Evolutionary conservation across 148 eudicot species (phyloP), one percentile per base, ranked within the genome.

Genomic region (Linanthus parryae): DNA sequence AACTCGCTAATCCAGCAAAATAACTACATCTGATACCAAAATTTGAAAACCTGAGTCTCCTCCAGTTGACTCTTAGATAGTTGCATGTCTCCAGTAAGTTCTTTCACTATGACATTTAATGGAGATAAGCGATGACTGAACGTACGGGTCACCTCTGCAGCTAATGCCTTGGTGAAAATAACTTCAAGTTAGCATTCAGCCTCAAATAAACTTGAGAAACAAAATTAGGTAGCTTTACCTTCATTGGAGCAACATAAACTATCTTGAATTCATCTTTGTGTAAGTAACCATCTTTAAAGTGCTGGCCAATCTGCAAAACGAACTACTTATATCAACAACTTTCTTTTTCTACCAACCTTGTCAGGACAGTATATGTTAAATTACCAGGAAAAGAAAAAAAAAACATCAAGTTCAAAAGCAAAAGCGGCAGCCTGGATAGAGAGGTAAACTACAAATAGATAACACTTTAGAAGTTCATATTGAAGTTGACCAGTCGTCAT

Each of bases 81-180:
- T 65, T 92, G 98, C 98, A 92, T 92, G 67, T 92, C 98, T 56
- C 98, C 98, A 49, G 98, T 92, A 66, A 92, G 98, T 75, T 92
- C 98, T 76, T 75, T 92, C 72, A 92, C 98, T 15, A 30, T 67
- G 72, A 92, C 59, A 64, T 92, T 92, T 46, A 92, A 62, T 37
- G 98, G 94, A 62, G 90, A 67, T 62, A 92, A 59, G 37, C 98
- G 87, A 59, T 75, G 87, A 63, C 98, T 72, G 74, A 92, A 92
- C 37, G 98, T 80, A 24, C 83, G 56, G 13, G 98, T 87, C 40
- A 92, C 98, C 70, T 92, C 98, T 47, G 98, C 96, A 51, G 98
- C 98, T 71, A 92, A 73, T 55, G 98, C 98, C 98, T 83, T 72
- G 44, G 41, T 17, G 62, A 52, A 54, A 8, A 29, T 13, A 20